These are phyloP conservation scores for Strobilomyces confusus DNA, from an alignment of 768 basidiomycete genomes.

Conservation along the genomic window DNA sequence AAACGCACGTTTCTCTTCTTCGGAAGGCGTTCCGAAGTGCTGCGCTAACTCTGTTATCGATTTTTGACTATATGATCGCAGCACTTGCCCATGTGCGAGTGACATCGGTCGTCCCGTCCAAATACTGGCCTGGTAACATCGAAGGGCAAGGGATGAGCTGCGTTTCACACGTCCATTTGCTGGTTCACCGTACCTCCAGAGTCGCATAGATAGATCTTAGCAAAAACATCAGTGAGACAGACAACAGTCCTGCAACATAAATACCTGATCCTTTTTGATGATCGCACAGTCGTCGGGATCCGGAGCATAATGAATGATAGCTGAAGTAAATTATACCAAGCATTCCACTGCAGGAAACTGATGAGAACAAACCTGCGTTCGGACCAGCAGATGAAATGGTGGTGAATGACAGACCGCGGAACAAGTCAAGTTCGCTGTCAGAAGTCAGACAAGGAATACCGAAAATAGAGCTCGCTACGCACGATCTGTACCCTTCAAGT, in stretches of 20 bases:
- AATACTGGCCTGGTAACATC: slow-evolving; percentile 58
- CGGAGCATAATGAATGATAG: slow-evolving; percentile 92
- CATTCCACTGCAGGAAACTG: not conserved
- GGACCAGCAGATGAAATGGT: slow-evolving; percentile 93
- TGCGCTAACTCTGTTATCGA: slow-evolving; percentile 24
- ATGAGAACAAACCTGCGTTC: slow-evolving; percentile 66
- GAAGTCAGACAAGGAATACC: not conserved
- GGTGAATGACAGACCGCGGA: slow-evolving; percentile 83
- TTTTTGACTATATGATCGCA: not conserved
- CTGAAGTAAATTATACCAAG: slow-evolving; percentile 33
- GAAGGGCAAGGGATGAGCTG: not conserved
- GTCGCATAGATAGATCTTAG: slow-evolving; percentile 72
- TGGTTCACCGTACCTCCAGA: slow-evolving; percentile 59
- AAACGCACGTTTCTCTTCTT: slow-evolving; percentile 81
- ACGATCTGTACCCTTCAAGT: slow-evolving; percentile 81
- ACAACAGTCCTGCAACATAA: not conserved
- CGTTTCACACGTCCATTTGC: not conserved
- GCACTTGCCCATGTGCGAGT: slow-evolving; percentile 77
- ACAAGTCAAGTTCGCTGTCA: slow-evolving; percentile 66
- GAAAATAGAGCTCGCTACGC: slow-evolving; percentile 28
- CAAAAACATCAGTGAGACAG: slow-evolving; percentile 33
- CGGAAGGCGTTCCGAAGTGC: slow-evolving; percentile 86
- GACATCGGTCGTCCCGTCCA: slow-evolving; percentile 94
- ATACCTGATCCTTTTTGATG: slow-evolving; percentile 71
- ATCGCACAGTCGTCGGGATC: slow-evolving; percentile 67